Evolutionary conservation across 345 rosid species (phyloP).

Genomic region (Mangifera indica): DNA sequence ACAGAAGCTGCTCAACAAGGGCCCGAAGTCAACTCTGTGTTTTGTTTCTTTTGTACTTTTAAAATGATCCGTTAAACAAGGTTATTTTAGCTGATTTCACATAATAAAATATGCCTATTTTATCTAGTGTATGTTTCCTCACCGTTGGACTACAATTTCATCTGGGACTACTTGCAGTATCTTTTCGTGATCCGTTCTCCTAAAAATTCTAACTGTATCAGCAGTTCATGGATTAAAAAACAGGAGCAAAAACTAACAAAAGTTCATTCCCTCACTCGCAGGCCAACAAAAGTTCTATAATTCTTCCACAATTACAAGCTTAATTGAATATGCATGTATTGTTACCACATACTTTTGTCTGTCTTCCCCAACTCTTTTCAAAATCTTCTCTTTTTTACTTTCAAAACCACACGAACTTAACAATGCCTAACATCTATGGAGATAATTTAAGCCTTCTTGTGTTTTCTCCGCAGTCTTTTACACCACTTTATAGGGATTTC

Average conservation of each 20-base stretch:
- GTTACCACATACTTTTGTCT: slow-evolving; percentile 28
- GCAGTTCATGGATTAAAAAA: neutral
- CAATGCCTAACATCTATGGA: slow-evolving; percentile 26
- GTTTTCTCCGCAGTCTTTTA: slow-evolving; percentile 19
- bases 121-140: too few species aligned
- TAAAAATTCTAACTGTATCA: neutral
- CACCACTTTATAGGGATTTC: slow-evolving; percentile 25
- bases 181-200: neutral
- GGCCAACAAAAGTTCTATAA: neutral
- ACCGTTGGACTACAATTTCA: too few species aligned
- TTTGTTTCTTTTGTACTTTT: too few species aligned
- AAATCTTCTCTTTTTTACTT: slow-evolving; percentile 34
- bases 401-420: slow-evolving; percentile 28
- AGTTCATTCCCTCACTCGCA: neutral
- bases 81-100: too few species aligned
- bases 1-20: slow-evolving; percentile 4
- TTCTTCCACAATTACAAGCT: neutral
- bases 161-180: neutral
- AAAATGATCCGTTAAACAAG: too few species aligned
- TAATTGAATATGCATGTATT: slow-evolving; percentile 33
- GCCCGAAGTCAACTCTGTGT: too few species aligned
- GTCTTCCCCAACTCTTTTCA: slow-evolving; percentile 35
- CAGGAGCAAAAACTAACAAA: neutral
- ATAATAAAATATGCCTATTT: too few species aligned
- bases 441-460: slow-evolving; percentile 17